Percentiles rank a stretch among this genome's conserved stretches.
Evolutionary conservation across 345 rosid species (phyloP).

Genomic region (Triadica sebifera): DNA sequence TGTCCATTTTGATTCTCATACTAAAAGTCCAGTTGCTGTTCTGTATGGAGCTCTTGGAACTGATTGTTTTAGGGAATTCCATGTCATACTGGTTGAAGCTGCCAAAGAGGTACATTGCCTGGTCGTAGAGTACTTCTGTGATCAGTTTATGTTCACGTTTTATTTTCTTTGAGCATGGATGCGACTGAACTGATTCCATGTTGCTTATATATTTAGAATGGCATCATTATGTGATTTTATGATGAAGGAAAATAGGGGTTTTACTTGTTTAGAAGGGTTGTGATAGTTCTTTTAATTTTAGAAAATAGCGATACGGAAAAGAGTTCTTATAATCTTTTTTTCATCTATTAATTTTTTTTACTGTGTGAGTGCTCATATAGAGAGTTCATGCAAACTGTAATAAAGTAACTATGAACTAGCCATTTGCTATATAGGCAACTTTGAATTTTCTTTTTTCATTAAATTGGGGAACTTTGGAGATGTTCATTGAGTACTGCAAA

Average conservation of each 20-base stretch:
- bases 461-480: background rate
- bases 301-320: background rate
- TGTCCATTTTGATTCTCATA: conserved; percentile 57
- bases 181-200: background rate
- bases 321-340: background rate
- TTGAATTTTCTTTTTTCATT: background rate
- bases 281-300: background rate
- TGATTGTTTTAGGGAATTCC: conserved; percentile 76
- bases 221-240: background rate
- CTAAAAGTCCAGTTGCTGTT: conserved; percentile 62
- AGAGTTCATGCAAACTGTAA: background rate
- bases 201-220: background rate
- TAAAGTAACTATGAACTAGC: background rate
- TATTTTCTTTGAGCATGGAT: background rate
- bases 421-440: background rate
- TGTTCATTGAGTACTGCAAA: background rate
- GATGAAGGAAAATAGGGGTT: too few species aligned
- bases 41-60: conserved; percentile 94
- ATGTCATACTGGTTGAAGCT: conserved; percentile 58
- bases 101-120: conserved; percentile 58
- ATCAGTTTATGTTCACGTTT: background rate
- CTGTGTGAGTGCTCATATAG: background rate
- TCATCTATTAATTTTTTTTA: background rate
- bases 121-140: background rate
- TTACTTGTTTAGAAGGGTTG: background rate